Evolutionary conservation across 202 grass and related monocot genomes (phyloP).

Genomic region (Setaria viridis): DNA sequence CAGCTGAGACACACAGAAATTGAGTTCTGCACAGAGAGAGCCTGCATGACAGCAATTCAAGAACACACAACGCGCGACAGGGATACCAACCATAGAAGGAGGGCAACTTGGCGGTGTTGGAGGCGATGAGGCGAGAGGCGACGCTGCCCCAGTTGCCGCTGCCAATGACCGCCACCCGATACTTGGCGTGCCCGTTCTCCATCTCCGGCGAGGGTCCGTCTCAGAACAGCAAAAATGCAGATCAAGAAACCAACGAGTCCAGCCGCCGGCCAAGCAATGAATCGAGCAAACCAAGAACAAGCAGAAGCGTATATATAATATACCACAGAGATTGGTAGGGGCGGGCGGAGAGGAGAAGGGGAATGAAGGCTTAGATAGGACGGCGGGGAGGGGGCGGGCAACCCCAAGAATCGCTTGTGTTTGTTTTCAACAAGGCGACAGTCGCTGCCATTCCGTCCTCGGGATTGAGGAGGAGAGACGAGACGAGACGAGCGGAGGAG

Average conservation of each 20-base stretch:
- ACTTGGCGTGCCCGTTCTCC: slow-evolving; percentile 50
- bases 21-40: neutral
- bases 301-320: neutral
- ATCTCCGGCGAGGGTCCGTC: slow-evolving; percentile 42
- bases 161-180: slow-evolving; percentile 85
- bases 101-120: slow-evolving; percentile 85
- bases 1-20: neutral
- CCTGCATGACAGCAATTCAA: neutral
- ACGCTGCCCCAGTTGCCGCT: slow-evolving; percentile 99
- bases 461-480: neutral
- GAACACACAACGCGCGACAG: neutral
- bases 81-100: slow-evolving; percentile 64
- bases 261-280: neutral
- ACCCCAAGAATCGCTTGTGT: slow-evolving; percentile 47
- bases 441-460: slow-evolving; percentile 19
- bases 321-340: neutral
- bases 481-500: neutral
- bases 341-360: neutral
- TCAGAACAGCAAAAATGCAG: slow-evolving; percentile 20
- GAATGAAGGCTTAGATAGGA: slow-evolving; percentile 14
- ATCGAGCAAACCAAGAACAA: slow-evolving; percentile 8
- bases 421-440: slow-evolving; percentile 17
- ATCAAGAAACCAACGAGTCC: neutral
- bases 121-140: slow-evolving; percentile 87
- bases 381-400: slow-evolving; percentile 19